Evolutionary conservation across 257 asterid species (phyloP).

Genomic region (Knoxia roxburghii): DNA sequence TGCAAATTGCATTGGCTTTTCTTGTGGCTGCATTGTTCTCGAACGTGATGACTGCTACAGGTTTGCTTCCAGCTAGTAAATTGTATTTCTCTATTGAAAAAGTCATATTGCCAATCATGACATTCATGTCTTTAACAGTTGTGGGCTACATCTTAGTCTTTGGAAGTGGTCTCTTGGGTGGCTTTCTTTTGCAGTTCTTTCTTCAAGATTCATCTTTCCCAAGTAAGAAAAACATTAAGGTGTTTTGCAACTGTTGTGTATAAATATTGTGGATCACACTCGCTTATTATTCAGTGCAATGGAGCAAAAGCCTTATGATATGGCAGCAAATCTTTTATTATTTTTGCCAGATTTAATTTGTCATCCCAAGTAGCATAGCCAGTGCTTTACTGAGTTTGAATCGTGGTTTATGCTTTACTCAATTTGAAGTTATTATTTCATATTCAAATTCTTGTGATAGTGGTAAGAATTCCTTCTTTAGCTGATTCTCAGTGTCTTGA

Average conservation of each 20-base stretch:
- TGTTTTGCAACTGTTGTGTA: conserved; percentile 1
- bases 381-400: background rate
- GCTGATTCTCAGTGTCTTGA: background rate
- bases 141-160: conserved; percentile 84
- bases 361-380: background rate
- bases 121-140: conserved; percentile 46
- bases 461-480: background rate
- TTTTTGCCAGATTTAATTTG: background rate
- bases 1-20: conserved; percentile 87
- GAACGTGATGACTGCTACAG: conserved; percentile 77
- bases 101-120: background rate
- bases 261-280: background rate
- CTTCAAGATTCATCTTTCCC: conserved; percentile 83
- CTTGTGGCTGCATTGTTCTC: conserved; percentile 79
- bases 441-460: background rate
- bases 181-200: conserved; percentile 84
- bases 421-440: background rate
- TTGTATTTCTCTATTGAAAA: background rate
- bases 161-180: conserved; percentile 85
- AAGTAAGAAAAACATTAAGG: conserved; percentile 46
- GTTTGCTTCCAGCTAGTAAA: conserved; percentile 32
- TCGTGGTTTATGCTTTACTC: background rate
- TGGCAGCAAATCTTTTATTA: background rate
- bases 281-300: background rate
- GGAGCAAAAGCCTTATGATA: background rate